Conservation (phyloP, 441 rosid species). For the Croton laevigatus region DNA sequence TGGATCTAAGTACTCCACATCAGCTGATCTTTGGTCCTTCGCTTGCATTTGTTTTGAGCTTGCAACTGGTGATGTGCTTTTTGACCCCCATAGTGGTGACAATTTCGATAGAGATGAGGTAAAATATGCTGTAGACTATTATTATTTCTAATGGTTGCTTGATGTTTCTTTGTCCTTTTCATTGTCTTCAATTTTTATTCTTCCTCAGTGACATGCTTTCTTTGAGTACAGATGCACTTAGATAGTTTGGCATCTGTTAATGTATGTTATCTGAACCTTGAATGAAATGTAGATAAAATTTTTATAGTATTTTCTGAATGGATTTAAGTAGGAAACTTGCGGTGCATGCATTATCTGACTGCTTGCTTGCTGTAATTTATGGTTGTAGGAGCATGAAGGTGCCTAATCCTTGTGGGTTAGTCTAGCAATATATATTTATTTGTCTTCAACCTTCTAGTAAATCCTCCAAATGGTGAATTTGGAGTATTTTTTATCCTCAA, state of each 20-base stretch:
- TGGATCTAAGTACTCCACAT: conserved; percentile 64
- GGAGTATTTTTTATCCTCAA: not conserved
- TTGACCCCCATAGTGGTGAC: conserved; percentile 77
- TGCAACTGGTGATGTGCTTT: conserved; percentile 71
- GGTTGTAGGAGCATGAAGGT: not conserved
- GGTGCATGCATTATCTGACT: not conserved
- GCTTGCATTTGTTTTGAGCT: conserved; percentile 83
- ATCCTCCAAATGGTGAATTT: not conserved
- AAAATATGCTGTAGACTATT: conserved; percentile 10
- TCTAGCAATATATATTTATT: not conserved
- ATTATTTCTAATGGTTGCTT: not conserved
- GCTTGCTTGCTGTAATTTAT: not conserved
- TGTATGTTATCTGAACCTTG: not conserved
- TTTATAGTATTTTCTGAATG: not conserved
- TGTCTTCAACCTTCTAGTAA: not conserved
- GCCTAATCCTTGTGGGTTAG: not conserved
- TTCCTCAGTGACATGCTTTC: not conserved
- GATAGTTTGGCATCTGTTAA: not conserved
- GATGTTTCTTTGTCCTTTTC: not conserved
- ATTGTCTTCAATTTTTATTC: not conserved
- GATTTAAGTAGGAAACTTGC: not conserved
- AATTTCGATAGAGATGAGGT: conserved; percentile 80
- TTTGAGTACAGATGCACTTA: not conserved
- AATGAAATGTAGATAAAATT: not conserved
- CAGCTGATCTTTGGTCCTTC: conserved; percentile 78